Conservation (phyloP, 495 filamentous ascomycete genomes). For the Hypoxylon subgilvum region DNA sequence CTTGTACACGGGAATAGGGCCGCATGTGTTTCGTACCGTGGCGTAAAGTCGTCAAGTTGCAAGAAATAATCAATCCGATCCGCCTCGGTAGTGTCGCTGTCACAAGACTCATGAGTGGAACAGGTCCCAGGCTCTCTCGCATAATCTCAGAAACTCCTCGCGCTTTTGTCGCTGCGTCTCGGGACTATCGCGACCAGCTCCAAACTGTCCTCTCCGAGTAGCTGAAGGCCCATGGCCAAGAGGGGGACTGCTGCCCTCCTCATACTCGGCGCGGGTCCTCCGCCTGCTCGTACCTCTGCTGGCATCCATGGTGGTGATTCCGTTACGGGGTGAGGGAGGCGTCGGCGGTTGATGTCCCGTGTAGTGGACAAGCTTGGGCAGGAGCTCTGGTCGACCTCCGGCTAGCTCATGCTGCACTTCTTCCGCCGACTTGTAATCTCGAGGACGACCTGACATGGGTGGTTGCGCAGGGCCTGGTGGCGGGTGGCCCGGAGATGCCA, state of each 20-base stretch:
- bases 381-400: conserved; percentile 86
- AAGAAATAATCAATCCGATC: conserved; percentile 28
- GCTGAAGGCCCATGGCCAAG: conserved; percentile 65
- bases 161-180: conserved; percentile 87
- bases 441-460: conserved; percentile 62
- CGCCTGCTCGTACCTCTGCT: conserved; percentile 66
- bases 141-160: conserved; percentile 88
- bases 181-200: conserved; percentile 78
- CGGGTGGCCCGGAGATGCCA: conserved; percentile 76
- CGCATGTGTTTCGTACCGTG: conserved; percentile 37
- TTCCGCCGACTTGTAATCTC: conserved; percentile 94
- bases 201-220: conserved; percentile 71
- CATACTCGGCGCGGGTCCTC: conserved; percentile 84
- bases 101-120: conserved; percentile 78
- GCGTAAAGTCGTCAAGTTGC: conserved; percentile 35
- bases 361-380: conserved; percentile 94
- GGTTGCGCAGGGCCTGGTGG: conserved; percentile 47
- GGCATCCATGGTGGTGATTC: conserved; percentile 45
- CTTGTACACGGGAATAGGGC: conserved; percentile 29
- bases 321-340: conserved; percentile 78
- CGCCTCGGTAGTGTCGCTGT: conserved; percentile 7
- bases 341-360: conserved; percentile 88
- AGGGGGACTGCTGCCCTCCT: conserved; percentile 82
- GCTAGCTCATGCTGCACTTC: conserved; percentile 89
- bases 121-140: conserved; percentile 90